Base-by-base conservation (phyloP, 2,329 filamentous ascomycete genomes). In the Sclerotinia subarctica region DNA sequence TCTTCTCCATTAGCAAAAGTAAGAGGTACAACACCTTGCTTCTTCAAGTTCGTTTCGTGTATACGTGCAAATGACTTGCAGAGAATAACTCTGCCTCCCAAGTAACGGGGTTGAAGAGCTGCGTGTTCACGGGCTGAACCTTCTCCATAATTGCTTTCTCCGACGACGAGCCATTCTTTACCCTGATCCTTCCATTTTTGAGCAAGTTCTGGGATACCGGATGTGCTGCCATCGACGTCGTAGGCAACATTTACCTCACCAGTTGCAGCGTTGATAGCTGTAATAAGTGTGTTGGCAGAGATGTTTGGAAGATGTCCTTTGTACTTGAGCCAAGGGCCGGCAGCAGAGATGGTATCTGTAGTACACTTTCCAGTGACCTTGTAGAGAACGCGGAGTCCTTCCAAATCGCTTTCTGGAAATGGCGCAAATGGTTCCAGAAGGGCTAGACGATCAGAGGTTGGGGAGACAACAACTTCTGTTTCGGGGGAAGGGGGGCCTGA, bases 301-400 rank as follows among this genome's bases (percentile, higher is more conserved):
- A 99, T 99, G 84, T 99, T 99, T 79, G 95, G 93, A 71, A 99
- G 87, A 80, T 99, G 95, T 71, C 95, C 95, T 85, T 98, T 98
- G 88, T 98, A 99, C 82, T 98, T 98, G 74, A 99, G 87, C 94
- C 94, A 98, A 21, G 94, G 94, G 7, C 94, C 94, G 0, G 94
- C 94, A 46, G 94, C 94, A 49, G 94, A 98, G 80, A 99, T 99
- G 74, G 95, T 98, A 81, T 99, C 95, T 54, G 95, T 99, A 68
- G 95, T 99, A 85, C 95, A 99, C 82, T 99, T 97, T 72, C 95
- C 95, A 72, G 94, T 91, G 72, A 98, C 91, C 82, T 98, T 98
- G 84, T 96, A 94, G 21, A 99, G 89, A 24, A 99, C 93, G 64
- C 89, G 89, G 59, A 99, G 87, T 38, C 87, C 88, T 53, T 85